Percentiles rank a stretch among this genome's conserved stretches.
Evolutionary conservation across 768 basidiomycete genomes (phyloP).

Genomic region (Podaxis carcinomalis): DNA sequence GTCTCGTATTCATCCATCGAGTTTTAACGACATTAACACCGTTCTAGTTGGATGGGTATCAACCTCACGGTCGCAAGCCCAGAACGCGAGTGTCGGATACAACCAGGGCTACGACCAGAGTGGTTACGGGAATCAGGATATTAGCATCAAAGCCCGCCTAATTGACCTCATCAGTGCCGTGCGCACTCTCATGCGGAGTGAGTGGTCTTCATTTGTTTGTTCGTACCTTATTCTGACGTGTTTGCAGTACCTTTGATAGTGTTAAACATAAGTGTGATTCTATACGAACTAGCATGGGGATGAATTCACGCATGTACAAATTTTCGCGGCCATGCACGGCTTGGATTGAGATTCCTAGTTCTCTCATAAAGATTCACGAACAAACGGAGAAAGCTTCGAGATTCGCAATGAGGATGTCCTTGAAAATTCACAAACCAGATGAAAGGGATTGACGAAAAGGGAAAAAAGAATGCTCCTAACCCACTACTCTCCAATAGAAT

Average conservation of each 20-base stretch:
- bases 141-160: slow-evolving; percentile 77
- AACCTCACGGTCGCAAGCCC: slow-evolving; percentile 54
- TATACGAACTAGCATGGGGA: slow-evolving; percentile 78
- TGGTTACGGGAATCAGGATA: slow-evolving; percentile 55
- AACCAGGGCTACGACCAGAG: slow-evolving; percentile 67
- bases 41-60: slow-evolving; percentile 81
- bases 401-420: not conserved
- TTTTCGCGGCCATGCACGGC: not conserved
- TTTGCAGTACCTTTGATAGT: slow-evolving; percentile 84
- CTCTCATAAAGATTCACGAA: not conserved
- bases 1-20: slow-evolving; percentile 24
- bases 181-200: slow-evolving; percentile 95
- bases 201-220: slow-evolving; percentile 32
- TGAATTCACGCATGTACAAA: slow-evolving; percentile 17
- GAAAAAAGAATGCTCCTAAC: not conserved
- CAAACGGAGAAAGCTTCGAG: not conserved
- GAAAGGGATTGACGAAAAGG: not conserved
- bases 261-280: slow-evolving; percentile 80
- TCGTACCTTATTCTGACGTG: slow-evolving; percentile 2
- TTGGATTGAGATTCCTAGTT: not conserved
- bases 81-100: slow-evolving; percentile 50
- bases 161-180: slow-evolving; percentile 94
- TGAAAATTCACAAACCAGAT: not conserved
- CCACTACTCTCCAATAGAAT: slow-evolving; percentile 22
- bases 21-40: not conserved